These are phyloP conservation scores for Scytalidium sp. DNA, from an alignment of 2,329 filamentous ascomycete species.

Conservation along the genomic window DNA sequence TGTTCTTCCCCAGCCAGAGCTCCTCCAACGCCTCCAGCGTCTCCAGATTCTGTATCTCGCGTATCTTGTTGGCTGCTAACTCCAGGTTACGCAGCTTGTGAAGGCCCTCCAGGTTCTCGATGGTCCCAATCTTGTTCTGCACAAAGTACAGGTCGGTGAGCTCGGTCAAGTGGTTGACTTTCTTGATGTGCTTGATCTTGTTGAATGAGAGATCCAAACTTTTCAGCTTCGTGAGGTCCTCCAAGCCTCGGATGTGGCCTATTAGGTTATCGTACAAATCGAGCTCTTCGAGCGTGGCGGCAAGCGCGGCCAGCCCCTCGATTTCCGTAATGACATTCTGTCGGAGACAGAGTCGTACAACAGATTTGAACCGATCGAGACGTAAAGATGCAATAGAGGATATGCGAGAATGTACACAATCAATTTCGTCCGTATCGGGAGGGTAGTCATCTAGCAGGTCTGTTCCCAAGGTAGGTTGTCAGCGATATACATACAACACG, in stretches of 20 bases:
- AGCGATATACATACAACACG: too few species aligned
- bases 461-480: constrained; percentile 26
- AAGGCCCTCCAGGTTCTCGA: constrained; percentile 79
- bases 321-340: constrained; percentile 87
- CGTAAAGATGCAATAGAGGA: constrained; percentile 71
- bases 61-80: constrained; percentile 86
- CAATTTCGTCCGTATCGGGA: constrained; percentile 70
- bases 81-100: constrained; percentile 78
- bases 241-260: constrained; percentile 78
- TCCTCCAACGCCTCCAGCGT: constrained; percentile 75
- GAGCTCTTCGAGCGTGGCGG: constrained; percentile 71
- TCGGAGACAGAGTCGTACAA: constrained; percentile 79
- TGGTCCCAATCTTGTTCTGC: constrained; percentile 87
- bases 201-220: constrained; percentile 94
- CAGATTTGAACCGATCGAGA: constrained; percentile 79
- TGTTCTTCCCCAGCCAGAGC: constrained; percentile 95
- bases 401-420: constrained; percentile 85
- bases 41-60: constrained; percentile 83
- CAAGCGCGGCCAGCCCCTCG: constrained; percentile 66
- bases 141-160: constrained; percentile 88
- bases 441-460: constrained; percentile 61
- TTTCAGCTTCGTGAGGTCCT: constrained; percentile 71
- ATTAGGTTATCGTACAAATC: constrained; percentile 98
- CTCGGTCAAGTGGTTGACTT: constrained; percentile 72
- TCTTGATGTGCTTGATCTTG: constrained; percentile 98